These are phyloP conservation scores for Paramecium tetraurelia DNA, from an alignment of 73 alveolate species.

Conservation along the genomic window DNA sequence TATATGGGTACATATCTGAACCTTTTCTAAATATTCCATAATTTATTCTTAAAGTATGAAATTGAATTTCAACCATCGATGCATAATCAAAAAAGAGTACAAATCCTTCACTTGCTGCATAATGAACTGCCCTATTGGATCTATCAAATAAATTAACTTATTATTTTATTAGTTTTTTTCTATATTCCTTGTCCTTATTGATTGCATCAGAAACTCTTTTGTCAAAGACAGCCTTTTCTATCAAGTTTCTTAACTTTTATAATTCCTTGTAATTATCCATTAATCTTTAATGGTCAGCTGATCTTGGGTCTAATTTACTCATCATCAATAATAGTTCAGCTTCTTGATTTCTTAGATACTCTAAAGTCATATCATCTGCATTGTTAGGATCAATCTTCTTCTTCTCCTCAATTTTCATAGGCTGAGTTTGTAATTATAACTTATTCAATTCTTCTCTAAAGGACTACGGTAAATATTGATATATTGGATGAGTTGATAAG, in stretches of 20 bases:
- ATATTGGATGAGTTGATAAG: constrained; percentile 4
- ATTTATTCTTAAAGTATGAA: constrained; percentile 20
- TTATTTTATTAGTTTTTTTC: constrained; percentile 1
- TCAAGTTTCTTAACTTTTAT: background rate
- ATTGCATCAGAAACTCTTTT: constrained; percentile 43
- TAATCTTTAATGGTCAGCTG: background rate
- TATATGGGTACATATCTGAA: constrained; percentile 43
- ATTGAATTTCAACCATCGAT: background rate
- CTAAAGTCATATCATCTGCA: constrained; percentile 37
- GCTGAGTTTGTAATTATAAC: background rate
- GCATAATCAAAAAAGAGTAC: constrained; percentile 15
- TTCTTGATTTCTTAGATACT: constrained; percentile 32
- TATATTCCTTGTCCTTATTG: background rate
- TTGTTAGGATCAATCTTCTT: background rate
- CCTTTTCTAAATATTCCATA: constrained; percentile 50
- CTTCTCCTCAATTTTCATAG: background rate
- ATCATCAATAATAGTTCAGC: constrained; percentile 15
- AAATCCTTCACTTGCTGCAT: constrained; percentile 39
- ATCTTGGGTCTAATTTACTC: constrained; percentile 38
- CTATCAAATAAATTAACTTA: constrained; percentile 34
- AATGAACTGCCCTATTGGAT: constrained; percentile 26
- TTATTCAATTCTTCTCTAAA: constrained; percentile 12
- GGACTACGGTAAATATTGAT: constrained; percentile 2
- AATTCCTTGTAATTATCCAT: background rate
- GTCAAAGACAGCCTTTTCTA: constrained; percentile 36